phyloP scores from a whole-genome alignment of 345 rosid species.

The Hibiscus syriacus region DNA sequence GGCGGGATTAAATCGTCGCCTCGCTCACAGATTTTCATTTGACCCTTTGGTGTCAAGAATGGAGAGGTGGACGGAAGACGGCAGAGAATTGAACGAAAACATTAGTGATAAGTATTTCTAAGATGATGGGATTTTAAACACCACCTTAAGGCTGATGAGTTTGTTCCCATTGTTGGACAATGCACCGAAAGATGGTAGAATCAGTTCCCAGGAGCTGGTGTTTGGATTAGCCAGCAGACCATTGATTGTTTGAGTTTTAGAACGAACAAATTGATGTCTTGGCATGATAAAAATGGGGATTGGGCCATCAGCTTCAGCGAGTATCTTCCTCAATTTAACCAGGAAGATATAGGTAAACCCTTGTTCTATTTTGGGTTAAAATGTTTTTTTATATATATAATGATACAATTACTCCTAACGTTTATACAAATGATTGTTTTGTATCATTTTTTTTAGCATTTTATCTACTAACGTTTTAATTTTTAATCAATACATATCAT shows the following conservation, averaged over 20 bases:
- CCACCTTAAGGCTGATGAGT: slow-evolving; percentile 43
- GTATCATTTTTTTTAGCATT: too few relatives aligned
- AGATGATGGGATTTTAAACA: slow-evolving; percentile 40
- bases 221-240: slow-evolving; percentile 48
- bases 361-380: background rate
- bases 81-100: background rate
- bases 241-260: slow-evolving; percentile 36
- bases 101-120: slow-evolving; percentile 8
- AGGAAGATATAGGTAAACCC: slow-evolving; percentile 38
- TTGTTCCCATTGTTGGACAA: slow-evolving; percentile 59
- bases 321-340: slow-evolving; percentile 51
- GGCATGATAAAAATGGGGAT: slow-evolving; percentile 45
- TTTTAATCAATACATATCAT: too few relatives aligned
- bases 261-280: slow-evolving; percentile 36
- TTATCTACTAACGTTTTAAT: too few relatives aligned
- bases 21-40: slow-evolving; percentile 43
- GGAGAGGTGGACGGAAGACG: slow-evolving; percentile 27
- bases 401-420: too few relatives aligned
- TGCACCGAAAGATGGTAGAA: slow-evolving; percentile 40
- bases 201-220: slow-evolving; percentile 54
- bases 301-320: slow-evolving; percentile 49
- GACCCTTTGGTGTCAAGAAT: slow-evolving; percentile 48
- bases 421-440: too few relatives aligned
- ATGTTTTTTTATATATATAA: too few relatives aligned
- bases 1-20: slow-evolving; percentile 31